Evolutionary conservation across 1,284 basidiomycete genomes (phyloP).

Genomic region (Cutaneotrichosporon dermatis): DNA sequence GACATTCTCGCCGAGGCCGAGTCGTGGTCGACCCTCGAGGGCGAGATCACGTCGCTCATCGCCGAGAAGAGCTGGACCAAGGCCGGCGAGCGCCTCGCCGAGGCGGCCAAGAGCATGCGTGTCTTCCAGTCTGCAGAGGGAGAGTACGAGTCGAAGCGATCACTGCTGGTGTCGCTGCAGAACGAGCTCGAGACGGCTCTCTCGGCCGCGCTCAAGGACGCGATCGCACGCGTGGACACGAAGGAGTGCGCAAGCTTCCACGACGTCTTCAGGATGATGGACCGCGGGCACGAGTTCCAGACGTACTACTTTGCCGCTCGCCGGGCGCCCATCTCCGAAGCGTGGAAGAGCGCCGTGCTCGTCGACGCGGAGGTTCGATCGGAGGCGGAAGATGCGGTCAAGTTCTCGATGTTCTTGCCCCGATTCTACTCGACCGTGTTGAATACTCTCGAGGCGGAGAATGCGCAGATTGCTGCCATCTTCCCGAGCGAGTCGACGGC

Average conservation of each 20-base stretch:
- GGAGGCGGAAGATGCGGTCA: constrained; percentile 15
- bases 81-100: constrained; percentile 79
- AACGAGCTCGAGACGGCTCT: constrained; percentile 88
- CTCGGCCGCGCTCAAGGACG: constrained; percentile 75
- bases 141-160: constrained; percentile 77
- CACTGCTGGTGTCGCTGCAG: constrained; percentile 80
- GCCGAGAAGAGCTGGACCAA: constrained; percentile 63
- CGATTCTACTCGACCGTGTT: constrained; percentile 61
- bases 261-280: constrained; percentile 80
- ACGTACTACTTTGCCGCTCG: constrained; percentile 87
- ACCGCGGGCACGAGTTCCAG: constrained; percentile 81
- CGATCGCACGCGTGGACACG: constrained; percentile 70
- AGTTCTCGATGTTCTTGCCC: constrained; percentile 64
- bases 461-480: constrained; percentile 68
- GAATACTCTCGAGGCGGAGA: constrained; percentile 62
- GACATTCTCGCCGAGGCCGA: constrained; percentile 85
- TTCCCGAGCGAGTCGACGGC: constrained; percentile 60
- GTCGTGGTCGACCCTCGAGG: constrained; percentile 87
- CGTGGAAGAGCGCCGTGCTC: constrained; percentile 59
- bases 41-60: constrained; percentile 77
- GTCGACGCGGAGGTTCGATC: constrained; percentile 3
- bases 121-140: constrained; percentile 79
- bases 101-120: constrained; percentile 78
- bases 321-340: constrained; percentile 58
- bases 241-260: constrained; percentile 56